phyloP scores from a whole-genome alignment of 163 green algal species.

The Coccomyxa subellipsoidea region DNA sequence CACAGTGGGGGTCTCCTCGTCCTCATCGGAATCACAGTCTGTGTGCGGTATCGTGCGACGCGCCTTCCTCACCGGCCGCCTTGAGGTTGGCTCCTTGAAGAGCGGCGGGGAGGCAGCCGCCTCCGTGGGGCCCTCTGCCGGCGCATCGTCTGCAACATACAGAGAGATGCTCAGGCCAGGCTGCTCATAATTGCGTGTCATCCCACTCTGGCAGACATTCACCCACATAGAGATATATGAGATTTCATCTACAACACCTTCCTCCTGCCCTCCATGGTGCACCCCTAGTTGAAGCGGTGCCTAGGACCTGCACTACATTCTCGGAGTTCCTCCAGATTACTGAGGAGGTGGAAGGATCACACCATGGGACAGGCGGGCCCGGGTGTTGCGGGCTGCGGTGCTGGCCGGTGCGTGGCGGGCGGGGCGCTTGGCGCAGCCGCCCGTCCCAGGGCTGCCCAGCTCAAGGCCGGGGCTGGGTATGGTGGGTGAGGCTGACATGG shows the following conservation, averaged over 20 bases:
- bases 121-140: neutral
- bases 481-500: slow-evolving; percentile 6
- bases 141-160: neutral
- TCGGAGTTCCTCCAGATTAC: no score
- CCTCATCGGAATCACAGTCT: neutral
- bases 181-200: no score
- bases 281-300: no score
- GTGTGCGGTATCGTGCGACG: neutral
- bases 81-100: no score
- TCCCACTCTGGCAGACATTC: no score
- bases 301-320: no score
- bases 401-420: neutral
- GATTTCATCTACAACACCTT: no score
- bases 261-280: no score
- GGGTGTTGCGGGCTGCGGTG: neutral
- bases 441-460: neutral
- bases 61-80: neutral
- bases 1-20: no score
- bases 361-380: neutral
- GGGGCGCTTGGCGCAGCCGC: neutral
- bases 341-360: no score
- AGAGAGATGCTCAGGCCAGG: neutral
- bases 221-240: no score
- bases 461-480: neutral
- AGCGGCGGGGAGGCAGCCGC: neutral